Evolutionary conservation across 345 rosid species (phyloP).

Genomic region (Rhizophora apiculata): DNA sequence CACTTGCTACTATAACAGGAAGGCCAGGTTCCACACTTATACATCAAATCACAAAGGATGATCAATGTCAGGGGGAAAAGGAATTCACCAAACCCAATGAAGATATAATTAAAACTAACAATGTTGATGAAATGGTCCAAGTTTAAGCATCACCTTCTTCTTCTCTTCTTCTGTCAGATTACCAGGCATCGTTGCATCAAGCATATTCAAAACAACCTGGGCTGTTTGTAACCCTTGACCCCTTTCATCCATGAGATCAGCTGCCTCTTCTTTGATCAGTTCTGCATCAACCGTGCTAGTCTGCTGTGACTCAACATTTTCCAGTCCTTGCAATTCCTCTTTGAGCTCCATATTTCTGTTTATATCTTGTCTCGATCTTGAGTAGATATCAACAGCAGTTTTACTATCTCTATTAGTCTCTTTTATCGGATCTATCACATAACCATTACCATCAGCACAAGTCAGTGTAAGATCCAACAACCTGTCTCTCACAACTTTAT

Average conservation of each 20-base stretch:
- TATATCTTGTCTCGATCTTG: slow-evolving; percentile 29
- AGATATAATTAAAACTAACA: background rate
- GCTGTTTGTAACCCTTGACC: slow-evolving; percentile 70
- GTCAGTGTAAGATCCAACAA: slow-evolving; percentile 34
- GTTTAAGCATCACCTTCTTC: slow-evolving; percentile 54
- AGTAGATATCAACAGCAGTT: slow-evolving; percentile 24
- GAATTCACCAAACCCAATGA: background rate
- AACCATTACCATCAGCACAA: slow-evolving; percentile 53
- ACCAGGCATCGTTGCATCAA: slow-evolving; percentile 77
- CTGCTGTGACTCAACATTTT: slow-evolving; percentile 28
- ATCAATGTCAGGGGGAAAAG: background rate
- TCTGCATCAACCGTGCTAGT: slow-evolving; percentile 40
- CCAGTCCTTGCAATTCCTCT: slow-evolving; percentile 30
- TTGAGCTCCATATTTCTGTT: slow-evolving; percentile 28
- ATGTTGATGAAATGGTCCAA: slow-evolving; percentile 4
- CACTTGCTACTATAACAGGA: background rate
- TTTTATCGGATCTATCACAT: slow-evolving; percentile 29
- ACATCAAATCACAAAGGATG: background rate
- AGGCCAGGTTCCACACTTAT: background rate
- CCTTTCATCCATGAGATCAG: slow-evolving; percentile 46
- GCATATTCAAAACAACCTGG: slow-evolving; percentile 74
- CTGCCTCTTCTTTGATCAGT: slow-evolving; percentile 38
- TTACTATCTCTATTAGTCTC: slow-evolving; percentile 33
- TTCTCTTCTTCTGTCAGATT: slow-evolving; percentile 60
- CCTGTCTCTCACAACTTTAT: slow-evolving; percentile 37